A percentile compares a stretch with the other conserved stretches of the same genome.
phyloP scores from a whole-genome alignment of 2,329 filamentous ascomycete species.

The Aureobasidium sp. region DNA sequence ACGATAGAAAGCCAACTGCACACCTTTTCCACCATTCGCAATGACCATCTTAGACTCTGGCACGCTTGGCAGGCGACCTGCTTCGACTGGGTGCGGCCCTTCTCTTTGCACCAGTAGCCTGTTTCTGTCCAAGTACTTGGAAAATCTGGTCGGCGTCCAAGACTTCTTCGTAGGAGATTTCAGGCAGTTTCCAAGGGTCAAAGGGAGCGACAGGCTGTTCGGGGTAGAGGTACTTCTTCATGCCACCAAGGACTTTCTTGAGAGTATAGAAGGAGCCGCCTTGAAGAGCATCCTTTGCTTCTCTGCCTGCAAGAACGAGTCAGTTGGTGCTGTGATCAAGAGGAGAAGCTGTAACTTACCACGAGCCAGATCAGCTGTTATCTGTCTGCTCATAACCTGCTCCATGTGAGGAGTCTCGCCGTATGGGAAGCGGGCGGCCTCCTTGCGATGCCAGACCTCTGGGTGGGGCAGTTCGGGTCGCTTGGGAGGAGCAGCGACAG shows the following conservation, averaged over 20 bases:
- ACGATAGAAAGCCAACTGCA: not conserved
- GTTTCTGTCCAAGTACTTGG: not conserved
- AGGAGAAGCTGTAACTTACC: slow-evolving; percentile 15
- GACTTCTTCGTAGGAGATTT: not conserved
- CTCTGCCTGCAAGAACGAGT: not conserved
- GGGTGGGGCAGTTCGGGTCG: slow-evolving; percentile 17
- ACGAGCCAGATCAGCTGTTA: slow-evolving; percentile 21
- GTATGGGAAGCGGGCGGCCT: slow-evolving; percentile 23
- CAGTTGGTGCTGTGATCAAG: not conserved
- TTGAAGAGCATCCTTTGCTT: not conserved
- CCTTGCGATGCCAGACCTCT: slow-evolving; percentile 24
- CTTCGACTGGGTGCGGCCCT: not conserved
- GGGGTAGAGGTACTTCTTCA: not conserved
- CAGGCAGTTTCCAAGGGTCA: not conserved
- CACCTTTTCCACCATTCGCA: not conserved
- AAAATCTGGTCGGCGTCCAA: not conserved
- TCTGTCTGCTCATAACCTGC: slow-evolving; percentile 20
- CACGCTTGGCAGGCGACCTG: not conserved
- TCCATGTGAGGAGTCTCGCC: slow-evolving; percentile 25
- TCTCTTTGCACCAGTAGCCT: not conserved
- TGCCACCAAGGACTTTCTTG: not conserved
- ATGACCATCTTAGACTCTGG: not conserved
- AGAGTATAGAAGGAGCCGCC: not conserved
- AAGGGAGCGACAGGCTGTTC: not conserved
- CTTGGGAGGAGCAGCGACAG: not conserved